Conservation (phyloP, 176 grass and related monocot genomes). For the Phoenix dactylifera region DNA sequence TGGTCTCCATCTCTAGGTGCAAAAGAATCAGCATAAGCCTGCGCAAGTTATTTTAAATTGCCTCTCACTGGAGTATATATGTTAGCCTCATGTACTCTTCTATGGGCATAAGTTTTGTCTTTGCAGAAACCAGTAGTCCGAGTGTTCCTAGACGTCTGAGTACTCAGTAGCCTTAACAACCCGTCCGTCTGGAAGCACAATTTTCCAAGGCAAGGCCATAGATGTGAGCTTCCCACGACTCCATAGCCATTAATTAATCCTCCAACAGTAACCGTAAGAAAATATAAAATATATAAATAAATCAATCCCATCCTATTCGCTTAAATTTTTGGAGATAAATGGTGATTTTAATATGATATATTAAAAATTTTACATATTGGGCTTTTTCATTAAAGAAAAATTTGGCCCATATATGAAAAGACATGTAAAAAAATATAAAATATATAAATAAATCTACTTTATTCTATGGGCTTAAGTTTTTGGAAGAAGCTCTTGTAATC, state of each 20-base stretch:
- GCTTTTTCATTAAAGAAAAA: too few species aligned
- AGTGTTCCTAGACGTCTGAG: slow-evolving; percentile 85
- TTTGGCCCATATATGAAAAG: too few species aligned
- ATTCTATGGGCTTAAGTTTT: too few species aligned
- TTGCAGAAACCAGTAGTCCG: slow-evolving; percentile 72
- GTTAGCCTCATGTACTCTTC: slow-evolving; percentile 93
- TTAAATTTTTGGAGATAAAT: too few species aligned
- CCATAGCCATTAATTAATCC: slow-evolving; percentile 92
- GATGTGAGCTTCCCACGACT: slow-evolving; percentile 75
- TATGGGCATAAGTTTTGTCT: slow-evolving; percentile 78
- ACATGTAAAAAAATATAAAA: too few species aligned
- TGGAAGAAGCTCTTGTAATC: slow-evolving; percentile 32
- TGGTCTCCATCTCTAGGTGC: slow-evolving; percentile 68
- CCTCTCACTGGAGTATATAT: slow-evolving; percentile 57
- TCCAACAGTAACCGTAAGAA: slow-evolving; percentile 59
- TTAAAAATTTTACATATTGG: too few species aligned
- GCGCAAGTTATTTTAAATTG: slow-evolving; percentile 43
- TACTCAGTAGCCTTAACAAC: slow-evolving; percentile 80
- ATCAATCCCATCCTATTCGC: too few species aligned
- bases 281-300: too few species aligned
- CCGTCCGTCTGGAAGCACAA: slow-evolving; percentile 67
- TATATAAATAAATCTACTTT: too few species aligned
- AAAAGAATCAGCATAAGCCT: slow-evolving; percentile 64
- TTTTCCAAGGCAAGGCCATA: slow-evolving; percentile 70
- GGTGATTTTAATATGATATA: too few species aligned